Conservation (phyloP, 768 basidiomycete genomes). For the Pisolithus tinctorius region DNA sequence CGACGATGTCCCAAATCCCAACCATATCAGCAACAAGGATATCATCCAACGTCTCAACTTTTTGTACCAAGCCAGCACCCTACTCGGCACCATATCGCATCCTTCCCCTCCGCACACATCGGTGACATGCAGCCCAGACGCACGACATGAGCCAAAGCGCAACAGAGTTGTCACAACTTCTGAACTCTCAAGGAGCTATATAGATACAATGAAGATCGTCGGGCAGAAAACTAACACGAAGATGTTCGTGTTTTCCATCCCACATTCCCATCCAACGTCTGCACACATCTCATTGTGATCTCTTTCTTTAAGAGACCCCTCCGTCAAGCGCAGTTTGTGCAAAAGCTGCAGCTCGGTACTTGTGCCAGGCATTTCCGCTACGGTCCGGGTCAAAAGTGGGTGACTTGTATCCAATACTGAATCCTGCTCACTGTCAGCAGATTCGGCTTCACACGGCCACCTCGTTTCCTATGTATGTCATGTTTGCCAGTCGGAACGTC, state of each 20-base stretch:
- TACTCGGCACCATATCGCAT: conserved; percentile 38
- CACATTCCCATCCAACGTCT: not conserved
- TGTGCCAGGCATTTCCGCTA: conserved; percentile 60
- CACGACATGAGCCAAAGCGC: conserved; percentile 10
- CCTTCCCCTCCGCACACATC: not conserved
- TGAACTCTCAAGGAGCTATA: conserved; percentile 61
- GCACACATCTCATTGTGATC: not conserved
- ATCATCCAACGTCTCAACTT: conserved; percentile 81
- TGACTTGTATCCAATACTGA: not conserved
- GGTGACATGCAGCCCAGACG: not conserved
- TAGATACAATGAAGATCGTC: conserved; percentile 60
- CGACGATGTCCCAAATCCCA: conserved; percentile 50
- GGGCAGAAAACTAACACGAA: conserved; percentile 72
- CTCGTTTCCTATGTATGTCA: conserved; percentile 52
- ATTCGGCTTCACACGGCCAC: conserved; percentile 44
- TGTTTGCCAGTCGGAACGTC: conserved; percentile 49
- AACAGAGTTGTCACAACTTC: conserved; percentile 27
- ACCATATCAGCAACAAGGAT: conserved; percentile 59
- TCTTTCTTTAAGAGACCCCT: conserved; percentile 54
- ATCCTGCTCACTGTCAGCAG: conserved; percentile 21
- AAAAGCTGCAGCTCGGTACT: conserved; percentile 58
- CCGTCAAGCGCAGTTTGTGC: conserved; percentile 78
- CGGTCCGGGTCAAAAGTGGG: conserved; percentile 61
- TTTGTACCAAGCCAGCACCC: conserved; percentile 74
- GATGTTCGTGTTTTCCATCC: conserved; percentile 43